Evolutionary conservation across 1,284 basidiomycete genomes (phyloP), one percentile per base, ranked within the genome.

Genomic region (Moesziomyces antarcticus): DNA sequence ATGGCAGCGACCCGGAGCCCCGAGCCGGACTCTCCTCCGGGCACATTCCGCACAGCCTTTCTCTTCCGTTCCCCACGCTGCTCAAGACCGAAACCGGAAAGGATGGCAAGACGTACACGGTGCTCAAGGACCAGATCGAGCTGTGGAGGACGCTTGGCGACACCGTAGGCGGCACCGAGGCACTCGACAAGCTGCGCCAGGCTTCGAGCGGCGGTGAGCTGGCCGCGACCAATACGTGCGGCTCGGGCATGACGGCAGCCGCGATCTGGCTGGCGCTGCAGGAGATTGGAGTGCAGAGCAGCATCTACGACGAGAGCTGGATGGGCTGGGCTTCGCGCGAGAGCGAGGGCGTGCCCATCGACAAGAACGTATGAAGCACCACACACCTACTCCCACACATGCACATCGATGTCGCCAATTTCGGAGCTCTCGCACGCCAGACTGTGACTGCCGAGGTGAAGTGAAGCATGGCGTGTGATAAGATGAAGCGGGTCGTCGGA

Each of bases 161-260:
- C 18, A 90, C 88, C 0, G 86, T 93, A 60, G 85, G 94, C 3
- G 73, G 78, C 14, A 76, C 56, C 40, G 73, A 78, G 37, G 64
- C 72, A 3, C 64, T 82, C 44, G 82, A 84, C 24, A 78, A 77
- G 65, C 53, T 82, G 41, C 56, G 82, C 16, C 81, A 83, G 51
- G 81, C 74, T 18, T 73, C 70, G 43, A 67, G 68, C 33, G 78
- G 75, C 16, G 72, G 72, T 22, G 66, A 74, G 52, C 50, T 74
- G 14, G 66, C 66, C 6, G 65, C 66, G 5, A 77, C 83, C 6
- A 75, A 70, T 21, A 84, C 82, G 14, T 86, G 85, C 46, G 85
- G 85, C 8, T 82, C 79, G 77, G 97, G 97, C 18, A 99, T 99
- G 97, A 97, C 95, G 14, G 97, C 97, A 3, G 93, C 90, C 7